phyloP scores from a whole-genome alignment of 108 stramenopile species.

The Fistulifera solaris region DNA sequence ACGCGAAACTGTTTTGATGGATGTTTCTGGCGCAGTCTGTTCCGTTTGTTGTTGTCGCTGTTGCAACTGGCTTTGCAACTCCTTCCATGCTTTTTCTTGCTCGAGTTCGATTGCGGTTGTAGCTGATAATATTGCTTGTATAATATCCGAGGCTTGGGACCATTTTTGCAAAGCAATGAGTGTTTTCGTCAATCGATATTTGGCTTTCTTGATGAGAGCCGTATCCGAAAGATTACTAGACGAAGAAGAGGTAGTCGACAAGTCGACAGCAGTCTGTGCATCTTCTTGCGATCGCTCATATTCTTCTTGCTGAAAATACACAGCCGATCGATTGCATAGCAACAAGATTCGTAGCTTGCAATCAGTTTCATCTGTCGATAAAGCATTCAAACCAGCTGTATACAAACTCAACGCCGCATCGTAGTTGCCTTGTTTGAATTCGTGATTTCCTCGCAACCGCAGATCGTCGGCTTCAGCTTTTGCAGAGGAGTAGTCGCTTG shows the following conservation, averaged over 20 bases:
- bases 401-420: conserved; percentile 30
- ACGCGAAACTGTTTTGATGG: conserved; percentile 45
- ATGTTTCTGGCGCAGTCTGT: conserved; percentile 22
- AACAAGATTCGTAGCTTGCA: conserved; percentile 34
- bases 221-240: too few species aligned
- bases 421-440: conserved; percentile 32
- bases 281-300: conserved; percentile 44
- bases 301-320: conserved; percentile 55
- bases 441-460: conserved; percentile 40
- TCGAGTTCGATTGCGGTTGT: not conserved
- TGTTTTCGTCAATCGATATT: conserved; percentile 71
- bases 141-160: conserved; percentile 26
- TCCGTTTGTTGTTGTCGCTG: conserved; percentile 5
- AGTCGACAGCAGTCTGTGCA: conserved; percentile 44
- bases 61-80: not conserved
- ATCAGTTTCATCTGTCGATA: not conserved
- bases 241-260: not conserved
- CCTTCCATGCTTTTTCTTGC: conserved; percentile 4
- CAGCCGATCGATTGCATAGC: conserved; percentile 74
- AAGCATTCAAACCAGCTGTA: conserved; percentile 23
- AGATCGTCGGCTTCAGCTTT: conserved; percentile 21
- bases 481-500: too few species aligned
- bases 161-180: conserved; percentile 43
- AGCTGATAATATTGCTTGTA: conserved; percentile 15
- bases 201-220: conserved; percentile 33